phyloP scores from a whole-genome alignment of 495 filamentous ascomycete species.

The Aspergillus egyptiacus region DNA sequence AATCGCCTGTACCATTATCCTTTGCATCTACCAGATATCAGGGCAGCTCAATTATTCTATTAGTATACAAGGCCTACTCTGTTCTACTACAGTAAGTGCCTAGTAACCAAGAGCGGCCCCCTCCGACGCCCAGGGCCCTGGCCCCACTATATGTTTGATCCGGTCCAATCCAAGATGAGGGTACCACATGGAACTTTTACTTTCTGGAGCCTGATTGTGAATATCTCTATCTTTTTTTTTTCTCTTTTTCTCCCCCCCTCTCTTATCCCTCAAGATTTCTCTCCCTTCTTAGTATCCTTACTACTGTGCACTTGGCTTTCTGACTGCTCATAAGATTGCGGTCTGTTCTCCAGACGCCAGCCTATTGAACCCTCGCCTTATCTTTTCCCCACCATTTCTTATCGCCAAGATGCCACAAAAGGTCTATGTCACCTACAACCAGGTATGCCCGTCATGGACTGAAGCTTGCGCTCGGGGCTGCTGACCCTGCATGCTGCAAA shows the following conservation, averaged over 20 bases:
- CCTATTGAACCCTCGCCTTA: slow-evolving; percentile 2
- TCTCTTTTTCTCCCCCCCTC: slow-evolving; percentile 3
- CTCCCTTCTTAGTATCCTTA: not conserved
- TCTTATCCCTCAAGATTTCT: slow-evolving; percentile 10
- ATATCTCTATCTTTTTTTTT: slow-evolving; percentile 14
- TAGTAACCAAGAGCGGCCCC: no score
- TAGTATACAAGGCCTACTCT: no score
- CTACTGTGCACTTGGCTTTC: not conserved
- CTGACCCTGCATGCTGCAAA: not conserved
- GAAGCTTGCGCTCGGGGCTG: not conserved
- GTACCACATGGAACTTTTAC: slow-evolving; percentile 7
- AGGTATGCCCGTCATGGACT: slow-evolving; percentile 61
- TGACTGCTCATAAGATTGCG: not conserved
- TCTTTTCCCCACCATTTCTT: slow-evolving; percentile 3
- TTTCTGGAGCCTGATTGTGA: not conserved
- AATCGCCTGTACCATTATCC: no score
- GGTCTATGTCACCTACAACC: slow-evolving; percentile 91
- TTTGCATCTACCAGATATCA: no score
- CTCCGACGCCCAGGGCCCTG: not conserved
- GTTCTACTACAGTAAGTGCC: no score
- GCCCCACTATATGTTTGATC: not conserved
- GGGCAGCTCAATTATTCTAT: no score
- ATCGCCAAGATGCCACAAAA: slow-evolving; percentile 70
- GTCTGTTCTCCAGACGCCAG: not conserved
- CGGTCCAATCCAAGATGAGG: slow-evolving; percentile 1